Percentiles rank a stretch among this genome's conserved stretches.
Evolutionary conservation across 2,329 filamentous ascomycete species (phyloP).

Genomic region (Fusarium papillatum): DNA sequence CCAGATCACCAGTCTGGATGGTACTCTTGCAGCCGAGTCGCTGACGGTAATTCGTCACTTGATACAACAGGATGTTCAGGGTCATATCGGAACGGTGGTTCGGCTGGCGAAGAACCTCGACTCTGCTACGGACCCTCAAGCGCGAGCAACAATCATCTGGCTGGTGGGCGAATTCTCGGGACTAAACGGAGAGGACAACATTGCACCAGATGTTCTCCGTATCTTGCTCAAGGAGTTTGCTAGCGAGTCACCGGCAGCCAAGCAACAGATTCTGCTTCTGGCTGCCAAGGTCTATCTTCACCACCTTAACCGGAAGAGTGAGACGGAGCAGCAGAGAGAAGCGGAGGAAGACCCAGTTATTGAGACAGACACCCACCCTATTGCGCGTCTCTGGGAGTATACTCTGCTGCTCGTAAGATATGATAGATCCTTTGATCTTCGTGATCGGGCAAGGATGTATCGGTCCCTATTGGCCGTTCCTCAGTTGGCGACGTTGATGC

Average conservation of each 20-base stretch:
- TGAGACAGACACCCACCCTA: slow-evolving; percentile 68
- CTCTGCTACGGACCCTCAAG: slow-evolving; percentile 87
- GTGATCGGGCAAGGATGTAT: slow-evolving; percentile 91
- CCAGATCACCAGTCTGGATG: slow-evolving; percentile 90
- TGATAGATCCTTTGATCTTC: slow-evolving; percentile 94
- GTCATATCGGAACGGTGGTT: slow-evolving; percentile 88
- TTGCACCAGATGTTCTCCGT: slow-evolving; percentile 91
- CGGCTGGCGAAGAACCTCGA: slow-evolving; percentile 93
- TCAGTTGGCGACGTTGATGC: slow-evolving; percentile 89
- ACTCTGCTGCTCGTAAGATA: slow-evolving; percentile 89
- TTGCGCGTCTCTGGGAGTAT: slow-evolving; percentile 87
- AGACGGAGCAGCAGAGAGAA: slow-evolving; percentile 53
- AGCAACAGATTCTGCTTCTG: slow-evolving; percentile 91
- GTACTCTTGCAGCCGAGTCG: slow-evolving; percentile 90
- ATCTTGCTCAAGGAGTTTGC: slow-evolving; percentile 89
- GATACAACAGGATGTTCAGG: slow-evolving; percentile 89
- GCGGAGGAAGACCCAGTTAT: slow-evolving; percentile 48
- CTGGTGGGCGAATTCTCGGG: slow-evolving; percentile 95
- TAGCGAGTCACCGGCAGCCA: slow-evolving; percentile 86
- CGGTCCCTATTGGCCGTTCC: slow-evolving; percentile 85
- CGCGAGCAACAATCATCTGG: slow-evolving; percentile 96
- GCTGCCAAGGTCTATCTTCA: slow-evolving; percentile 98
- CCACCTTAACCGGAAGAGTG: slow-evolving; percentile 77
- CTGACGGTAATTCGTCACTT: slow-evolving; percentile 95
- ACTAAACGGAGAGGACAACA: slow-evolving; percentile 84